A percentile compares a stretch with the other conserved stretches of the same genome.
Conservation (phyloP, 2,329 filamentous ascomycete species). For the Neonectria neomacrospora region DNA sequence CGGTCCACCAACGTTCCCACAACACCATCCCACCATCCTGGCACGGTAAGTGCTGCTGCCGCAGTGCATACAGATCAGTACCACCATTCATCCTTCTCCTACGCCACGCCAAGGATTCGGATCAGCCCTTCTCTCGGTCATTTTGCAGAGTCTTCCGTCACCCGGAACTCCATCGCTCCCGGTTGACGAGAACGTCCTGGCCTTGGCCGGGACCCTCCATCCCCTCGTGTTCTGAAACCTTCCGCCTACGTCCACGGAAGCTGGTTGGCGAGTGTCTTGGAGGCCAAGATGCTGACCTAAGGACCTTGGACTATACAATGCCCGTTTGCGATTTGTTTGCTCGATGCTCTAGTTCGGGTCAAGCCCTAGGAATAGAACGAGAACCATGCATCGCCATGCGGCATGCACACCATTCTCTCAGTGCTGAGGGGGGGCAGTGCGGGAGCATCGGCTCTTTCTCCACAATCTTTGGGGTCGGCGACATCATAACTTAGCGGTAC, state of each 20-base stretch:
- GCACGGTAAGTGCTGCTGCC: neutral
- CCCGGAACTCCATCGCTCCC: neutral
- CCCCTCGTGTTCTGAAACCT: neutral
- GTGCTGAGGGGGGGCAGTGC: neutral
- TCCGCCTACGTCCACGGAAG: neutral
- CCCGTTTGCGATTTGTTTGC: slow-evolving; percentile 13
- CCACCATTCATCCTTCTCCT: neutral
- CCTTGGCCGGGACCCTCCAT: neutral
- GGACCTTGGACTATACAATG: neutral
- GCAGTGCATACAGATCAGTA: slow-evolving; percentile 4
- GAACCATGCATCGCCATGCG: neutral
- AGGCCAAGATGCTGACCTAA: slow-evolving; percentile 1
- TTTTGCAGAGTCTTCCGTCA: neutral
- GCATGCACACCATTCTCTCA: slow-evolving; percentile 12
- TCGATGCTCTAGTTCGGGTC: neutral
- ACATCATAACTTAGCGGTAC: neutral
- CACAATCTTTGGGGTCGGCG: slow-evolving; percentile 3
- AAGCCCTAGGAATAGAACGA: slow-evolving; percentile 6
- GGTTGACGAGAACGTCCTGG: neutral
- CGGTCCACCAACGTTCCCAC: neutral
- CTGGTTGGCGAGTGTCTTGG: neutral
- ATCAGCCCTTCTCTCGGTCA: neutral
- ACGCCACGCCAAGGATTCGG: slow-evolving; percentile 3
- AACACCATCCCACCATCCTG: neutral
- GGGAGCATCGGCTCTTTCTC: slow-evolving; percentile 2